Evolutionary conservation across 176 grass and related monocot genomes (phyloP).

Genomic region (Bolboschoenus planiculmis): DNA sequence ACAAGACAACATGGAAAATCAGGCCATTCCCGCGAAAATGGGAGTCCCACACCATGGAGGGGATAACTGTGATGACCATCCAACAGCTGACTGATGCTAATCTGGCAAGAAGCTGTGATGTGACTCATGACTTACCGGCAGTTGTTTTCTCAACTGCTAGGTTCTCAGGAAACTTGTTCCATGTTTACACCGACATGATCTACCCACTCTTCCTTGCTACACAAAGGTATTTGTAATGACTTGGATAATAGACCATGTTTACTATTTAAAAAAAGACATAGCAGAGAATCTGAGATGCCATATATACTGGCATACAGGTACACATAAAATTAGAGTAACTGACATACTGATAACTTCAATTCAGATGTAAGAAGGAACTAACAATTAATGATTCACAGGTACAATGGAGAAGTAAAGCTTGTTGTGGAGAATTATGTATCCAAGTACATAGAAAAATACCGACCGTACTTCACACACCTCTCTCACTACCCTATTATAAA

Average conservation of each 20-base stretch:
- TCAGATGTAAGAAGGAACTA: neutral
- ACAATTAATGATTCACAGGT: constrained; percentile 23
- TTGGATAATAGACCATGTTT: neutral
- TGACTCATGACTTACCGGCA: constrained; percentile 52
- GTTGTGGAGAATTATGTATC: constrained; percentile 40
- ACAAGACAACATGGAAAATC: constrained; percentile 49
- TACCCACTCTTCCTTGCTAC: constrained; percentile 78
- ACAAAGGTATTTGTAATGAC: constrained; percentile 12
- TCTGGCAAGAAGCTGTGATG: constrained; percentile 52
- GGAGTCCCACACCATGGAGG: constrained; percentile 28
- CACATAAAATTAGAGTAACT: neutral
- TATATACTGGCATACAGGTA: neutral
- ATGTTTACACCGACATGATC: constrained; percentile 82
- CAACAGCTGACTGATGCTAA: constrained; percentile 46
- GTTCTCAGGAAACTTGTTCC: constrained; percentile 82
- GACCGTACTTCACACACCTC: constrained; percentile 36
- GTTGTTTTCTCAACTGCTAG: constrained; percentile 67
- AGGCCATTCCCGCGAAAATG: constrained; percentile 80
- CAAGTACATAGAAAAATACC: constrained; percentile 70
- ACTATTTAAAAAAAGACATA: neutral
- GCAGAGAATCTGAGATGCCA: neutral
- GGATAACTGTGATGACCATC: constrained; percentile 35
- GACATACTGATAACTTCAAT: neutral
- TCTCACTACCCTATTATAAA: constrained; percentile 74
- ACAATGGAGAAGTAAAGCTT: constrained; percentile 89